Conservation (phyloP, 495 filamentous ascomycete species). For the Massariosphaeria phaeospora region DNA sequence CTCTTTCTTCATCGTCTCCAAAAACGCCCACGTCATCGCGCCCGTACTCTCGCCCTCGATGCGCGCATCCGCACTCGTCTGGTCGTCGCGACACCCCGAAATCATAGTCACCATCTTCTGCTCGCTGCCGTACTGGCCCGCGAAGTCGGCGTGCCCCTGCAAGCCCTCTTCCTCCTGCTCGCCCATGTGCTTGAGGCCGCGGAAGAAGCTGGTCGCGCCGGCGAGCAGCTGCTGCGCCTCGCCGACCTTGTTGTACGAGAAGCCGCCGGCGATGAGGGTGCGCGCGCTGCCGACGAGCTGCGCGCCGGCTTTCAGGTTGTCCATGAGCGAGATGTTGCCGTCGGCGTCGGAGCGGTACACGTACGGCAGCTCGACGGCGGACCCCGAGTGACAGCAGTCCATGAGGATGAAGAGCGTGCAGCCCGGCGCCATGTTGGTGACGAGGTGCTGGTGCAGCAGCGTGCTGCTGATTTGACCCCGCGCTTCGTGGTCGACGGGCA, state of each 20-base stretch:
- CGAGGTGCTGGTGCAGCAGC: slow-evolving; percentile 50
- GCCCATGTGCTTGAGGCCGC: slow-evolving; percentile 45
- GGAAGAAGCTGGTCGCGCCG: slow-evolving; percentile 53
- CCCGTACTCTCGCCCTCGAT: slow-evolving; percentile 48
- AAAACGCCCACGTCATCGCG: slow-evolving; percentile 58
- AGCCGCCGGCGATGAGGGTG: slow-evolving; percentile 51
- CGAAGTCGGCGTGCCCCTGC: slow-evolving; percentile 49
- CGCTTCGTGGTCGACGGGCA: slow-evolving; percentile 50
- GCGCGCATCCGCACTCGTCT: slow-evolving; percentile 56
- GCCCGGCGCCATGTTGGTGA: slow-evolving; percentile 48
- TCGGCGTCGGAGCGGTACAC: slow-evolving; percentile 50
- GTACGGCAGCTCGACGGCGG: slow-evolving; percentile 55
- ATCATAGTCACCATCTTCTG: slow-evolving; percentile 57
- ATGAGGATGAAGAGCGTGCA: slow-evolving; percentile 55
- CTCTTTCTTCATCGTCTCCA: slow-evolving; percentile 49
- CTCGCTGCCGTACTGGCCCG: slow-evolving; percentile 49
- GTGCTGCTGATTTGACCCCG: slow-evolving; percentile 52
- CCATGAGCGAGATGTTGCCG: slow-evolving; percentile 52
- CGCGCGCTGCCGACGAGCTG: slow-evolving; percentile 45
- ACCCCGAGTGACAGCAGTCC: slow-evolving; percentile 62
- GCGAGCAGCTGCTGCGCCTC: slow-evolving; percentile 53
- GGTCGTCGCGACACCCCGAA: slow-evolving; percentile 55
- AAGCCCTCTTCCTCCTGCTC: slow-evolving; percentile 45
- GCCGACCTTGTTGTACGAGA: slow-evolving; percentile 45
- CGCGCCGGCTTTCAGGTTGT: slow-evolving; percentile 52